These are phyloP conservation scores for Solidago caesia DNA, from an alignment of 129 eudicot genomes.

Conservation along the genomic window DNA sequence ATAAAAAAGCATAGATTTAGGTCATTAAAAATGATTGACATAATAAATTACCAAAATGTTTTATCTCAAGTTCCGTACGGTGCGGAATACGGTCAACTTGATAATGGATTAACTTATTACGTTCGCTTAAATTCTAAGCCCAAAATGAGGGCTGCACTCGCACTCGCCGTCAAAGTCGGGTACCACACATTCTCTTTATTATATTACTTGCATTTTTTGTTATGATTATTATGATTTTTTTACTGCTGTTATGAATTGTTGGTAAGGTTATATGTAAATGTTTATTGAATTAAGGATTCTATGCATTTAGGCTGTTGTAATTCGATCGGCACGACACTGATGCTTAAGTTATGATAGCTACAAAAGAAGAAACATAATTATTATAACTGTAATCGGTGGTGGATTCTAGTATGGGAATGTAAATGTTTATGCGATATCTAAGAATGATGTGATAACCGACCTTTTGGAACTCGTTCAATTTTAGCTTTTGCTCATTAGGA, in stretches of 20 bases:
- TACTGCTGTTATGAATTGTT: background rate
- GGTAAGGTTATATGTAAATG: no score
- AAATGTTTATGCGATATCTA: no score
- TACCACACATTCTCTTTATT: conserved; percentile 16
- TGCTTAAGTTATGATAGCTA: no score
- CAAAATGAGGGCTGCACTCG: conserved; percentile 89
- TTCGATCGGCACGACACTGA: no score
- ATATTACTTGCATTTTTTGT: conserved; percentile 5
- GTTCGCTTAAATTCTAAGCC: conserved; percentile 89
- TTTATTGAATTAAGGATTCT: no score
- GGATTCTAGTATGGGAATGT: no score
- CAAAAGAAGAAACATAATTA: no score
- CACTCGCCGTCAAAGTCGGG: conserved; percentile 90
- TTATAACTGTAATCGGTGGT: no score
- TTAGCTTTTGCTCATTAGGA: no score
- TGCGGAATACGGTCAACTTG: conserved; percentile 66
- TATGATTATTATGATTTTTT: background rate
- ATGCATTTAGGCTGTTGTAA: no score
- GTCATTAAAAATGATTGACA: conserved; percentile 64
- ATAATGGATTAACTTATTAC: conserved; percentile 73
- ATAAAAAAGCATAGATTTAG: conserved; percentile 64
- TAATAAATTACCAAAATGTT: conserved; percentile 51
- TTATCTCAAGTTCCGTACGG: conserved; percentile 63
- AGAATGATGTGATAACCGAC: no score
- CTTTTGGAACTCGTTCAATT: no score